Base-by-base conservation (phyloP, 176 grass and related monocot species). In the Metroxylon sagu region DNA sequence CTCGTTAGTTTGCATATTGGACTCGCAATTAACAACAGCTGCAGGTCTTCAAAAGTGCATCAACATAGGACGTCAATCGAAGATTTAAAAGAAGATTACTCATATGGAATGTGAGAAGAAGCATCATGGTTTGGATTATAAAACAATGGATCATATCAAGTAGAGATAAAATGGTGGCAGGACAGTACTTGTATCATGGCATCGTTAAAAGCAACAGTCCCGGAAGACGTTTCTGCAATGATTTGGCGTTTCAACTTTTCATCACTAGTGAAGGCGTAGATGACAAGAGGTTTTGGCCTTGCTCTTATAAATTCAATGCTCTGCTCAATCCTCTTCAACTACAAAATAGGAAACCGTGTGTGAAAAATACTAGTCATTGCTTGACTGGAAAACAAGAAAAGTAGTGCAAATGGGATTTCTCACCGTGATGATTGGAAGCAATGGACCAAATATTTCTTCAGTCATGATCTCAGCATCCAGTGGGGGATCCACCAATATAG, bases 381-480 rank as follows among this genome's bases (percentile, higher is more conserved):
- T 43, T 43, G 14, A 43, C 35, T 3, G 35, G 14, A 4, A 30
- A 49, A 29, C 58, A 48, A 39, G 57, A 14, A 1, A 56, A 19
- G 26, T 27, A 62, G 58, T 18, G 1, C 60, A 26, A 0, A 19
- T 30, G 2, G 35, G 8, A 43, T 4, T 21, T 15, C 18, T 65
- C 76, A 88, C 90, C 62, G 93, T 98, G 74, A 98, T 92, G 73
- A 98, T 80, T 2, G 92, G 92, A 68, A 97, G 87, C 26, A 97
- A 69, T 4, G 87, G 92, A 4, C 92, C 92, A 60, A 97, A 97
- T 3, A 97, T 97, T 81, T 97, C 87, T 66, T 91, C 92, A 18
- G 66, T 88, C 92, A 97, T 97, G 68, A 97, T 83, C 62, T 67
- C 87, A 0, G 87, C 77, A 76, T 97, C 87, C 15, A 97, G 57